Evolutionary conservation across 208 protist genomes (phyloP), one percentile per base, ranked within the genome.

Genomic region (Acanthamoeba healyi): DNA sequence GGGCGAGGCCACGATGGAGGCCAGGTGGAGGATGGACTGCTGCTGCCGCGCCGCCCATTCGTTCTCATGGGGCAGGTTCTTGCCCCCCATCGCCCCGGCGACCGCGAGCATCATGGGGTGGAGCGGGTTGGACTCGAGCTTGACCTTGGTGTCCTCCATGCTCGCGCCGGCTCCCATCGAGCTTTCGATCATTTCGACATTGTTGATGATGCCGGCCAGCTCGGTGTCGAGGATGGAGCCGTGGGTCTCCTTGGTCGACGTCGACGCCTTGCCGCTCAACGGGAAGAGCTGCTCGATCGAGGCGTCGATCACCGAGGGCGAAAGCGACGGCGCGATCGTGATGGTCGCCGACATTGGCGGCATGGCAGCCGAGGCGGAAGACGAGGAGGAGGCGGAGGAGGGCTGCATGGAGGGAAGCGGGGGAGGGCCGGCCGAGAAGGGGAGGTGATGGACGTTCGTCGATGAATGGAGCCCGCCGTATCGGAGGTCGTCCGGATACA

Each of bases 271-370:
- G 42, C 77, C 77, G 77, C 77, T 86, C 19, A 86, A 44, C 24
- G 77, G 77, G 77, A 86, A 86, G 44, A 86, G 77, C 77, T 86
- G 77, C 77, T 86, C 77, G 24, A 86, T 86, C 17, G 77, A 86
- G 26, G 77, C 40, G 32, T 86, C 77, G 29, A 86, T 86, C 5
- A 86, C 77, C 15, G 77, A 86, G 26, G 77, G 77, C 44, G 77
- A 86, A 14, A 86, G 77, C 4, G 77, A 86, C 6, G 77, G 77
- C 14, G 77, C 77, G n/a, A 86, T 86, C 7, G 77, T 86, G 77
- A 86, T 36, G n/a, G 77, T 58, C 2, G 44, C 77, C 61, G 61
- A 67, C 61, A 67, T 36, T 12, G 77, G 24, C 38, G 77, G n/a
- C 77, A 44, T 38, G 22, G 12, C n/a, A n/a, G n/a, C n/a, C n/a